phyloP scores from a whole-genome alignment of 2,329 filamentous ascomycete genomes.

The Bipolaris gigantea region DNA sequence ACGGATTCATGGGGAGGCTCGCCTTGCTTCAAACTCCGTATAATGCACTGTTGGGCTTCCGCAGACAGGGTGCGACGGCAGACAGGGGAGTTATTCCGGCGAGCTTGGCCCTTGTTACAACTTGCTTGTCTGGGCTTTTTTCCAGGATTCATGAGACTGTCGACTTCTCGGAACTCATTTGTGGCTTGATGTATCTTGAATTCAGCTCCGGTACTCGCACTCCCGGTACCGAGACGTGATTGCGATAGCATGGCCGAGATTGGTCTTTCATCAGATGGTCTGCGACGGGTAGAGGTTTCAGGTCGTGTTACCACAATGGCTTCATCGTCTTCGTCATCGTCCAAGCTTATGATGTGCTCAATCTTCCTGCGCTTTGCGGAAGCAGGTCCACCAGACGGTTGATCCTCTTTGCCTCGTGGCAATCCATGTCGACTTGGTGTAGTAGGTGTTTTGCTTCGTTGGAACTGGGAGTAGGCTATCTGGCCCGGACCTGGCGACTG shows the following conservation, averaged over 20 bases:
- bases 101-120: background rate
- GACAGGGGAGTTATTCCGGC: slow-evolving; percentile 3
- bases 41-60: slow-evolving; percentile 7
- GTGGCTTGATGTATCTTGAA: background rate
- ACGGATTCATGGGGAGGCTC: background rate
- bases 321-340: slow-evolving; percentile 15
- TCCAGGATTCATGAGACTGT: slow-evolving; percentile 12
- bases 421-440: background rate
- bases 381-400: background rate
- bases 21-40: slow-evolving; percentile 21
- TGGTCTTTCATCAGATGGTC: background rate
- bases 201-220: slow-evolving; percentile 5
- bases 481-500: slow-evolving; percentile 13
- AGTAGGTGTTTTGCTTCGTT: background rate
- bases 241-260: slow-evolving; percentile 8
- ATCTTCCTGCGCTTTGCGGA: slow-evolving; percentile 27
- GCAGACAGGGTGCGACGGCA: background rate
- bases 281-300: background rate
- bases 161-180: slow-evolving; percentile 25
- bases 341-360: slow-evolving; percentile 17
- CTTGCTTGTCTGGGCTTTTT: slow-evolving; percentile 15
- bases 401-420: background rate
- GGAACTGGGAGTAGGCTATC: slow-evolving; percentile 1
- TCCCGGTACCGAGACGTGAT: slow-evolving; percentile 21
- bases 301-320: slow-evolving; percentile 1